Evolutionary conservation across 306 rosid species (phyloP), one percentile per base, ranked within the genome.

Genomic region (Prunus davidiana): DNA sequence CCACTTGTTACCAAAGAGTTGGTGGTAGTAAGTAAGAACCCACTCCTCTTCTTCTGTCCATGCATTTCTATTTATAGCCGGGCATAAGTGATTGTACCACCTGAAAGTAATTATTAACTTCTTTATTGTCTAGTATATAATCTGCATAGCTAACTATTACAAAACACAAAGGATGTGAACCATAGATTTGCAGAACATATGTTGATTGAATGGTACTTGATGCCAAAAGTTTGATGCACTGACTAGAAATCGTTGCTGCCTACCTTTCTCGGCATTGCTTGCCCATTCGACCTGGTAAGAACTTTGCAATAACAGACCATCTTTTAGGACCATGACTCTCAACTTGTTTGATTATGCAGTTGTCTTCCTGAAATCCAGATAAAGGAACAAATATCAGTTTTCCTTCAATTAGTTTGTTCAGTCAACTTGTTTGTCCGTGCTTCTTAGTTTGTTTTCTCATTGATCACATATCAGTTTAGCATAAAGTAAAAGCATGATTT

Each of bases 261-360:
- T 67, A 88, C 91, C 96, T 88, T 74, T 88, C 96, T 67, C 93
- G 80, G 78, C 96, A 91, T 85, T 87, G 93, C 84, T 88, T 91
- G 67, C 91, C 96, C 46, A 87, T 81, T 43, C 91, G 93, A 75
- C 90, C 89, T 16, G 85, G 85, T 34, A 91, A 77, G 74, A n/a
- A 74, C 73, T 85, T 87, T 4, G 88, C 87, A 50, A 77, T 80
- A 63, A 64, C 20, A 63, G 93, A 87, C 96, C 91, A 88, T 65
- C 80, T 78, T 87, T 81, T 88, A 54, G 50, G 58, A 75, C 93
- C 90, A 56, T 82, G 55, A 55, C 75, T 82, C 30, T 77, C 75
- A 67, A 88, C 90, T 19, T 82, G 88, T 74, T 80, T 74, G 72
- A 57, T 66, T 70, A 91, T 76, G 69, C 76, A 46, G 65, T 82